These are phyloP conservation scores for Filobasidium floriforme DNA, from an alignment of 768 basidiomycete genomes.

Conservation along the genomic window DNA sequence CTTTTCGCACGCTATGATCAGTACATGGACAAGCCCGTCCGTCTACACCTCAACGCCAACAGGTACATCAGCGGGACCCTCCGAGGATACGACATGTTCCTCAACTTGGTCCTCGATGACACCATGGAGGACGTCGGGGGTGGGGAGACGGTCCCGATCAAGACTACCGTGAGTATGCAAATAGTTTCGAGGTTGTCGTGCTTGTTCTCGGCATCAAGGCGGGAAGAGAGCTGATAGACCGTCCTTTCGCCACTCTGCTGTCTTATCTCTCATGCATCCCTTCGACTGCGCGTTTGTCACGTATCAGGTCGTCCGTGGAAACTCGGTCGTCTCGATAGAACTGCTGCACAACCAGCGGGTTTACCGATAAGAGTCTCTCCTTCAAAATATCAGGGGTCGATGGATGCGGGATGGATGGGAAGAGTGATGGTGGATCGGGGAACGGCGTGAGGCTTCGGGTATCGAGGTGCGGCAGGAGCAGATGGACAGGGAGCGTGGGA, in stretches of 20 bases:
- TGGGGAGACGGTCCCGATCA: constrained; percentile 81
- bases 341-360: constrained; percentile 32
- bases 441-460: too few relatives aligned
- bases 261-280: neutral
- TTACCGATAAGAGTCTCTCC: constrained; percentile 1
- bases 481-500: too few relatives aligned
- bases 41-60: constrained; percentile 79
- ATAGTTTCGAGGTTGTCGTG: neutral
- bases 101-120: constrained; percentile 96
- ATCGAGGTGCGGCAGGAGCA: too few relatives aligned
- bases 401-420: too few relatives aligned
- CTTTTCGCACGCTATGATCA: constrained; percentile 44
- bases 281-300: neutral
- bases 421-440: too few relatives aligned
- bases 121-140: constrained; percentile 83
- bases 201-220: too few relatives aligned
- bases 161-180: constrained; percentile 75
- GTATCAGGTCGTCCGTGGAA: constrained; percentile 83
- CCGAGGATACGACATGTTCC: constrained; percentile 95
- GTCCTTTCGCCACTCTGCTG: neutral
- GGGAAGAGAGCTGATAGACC: constrained; percentile 57
- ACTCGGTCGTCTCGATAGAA: constrained; percentile 94
- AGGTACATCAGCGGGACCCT: constrained; percentile 91
- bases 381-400: too few relatives aligned
- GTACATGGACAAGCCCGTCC: constrained; percentile 99